Evolutionary conservation across 345 rosid species (phyloP).

Genomic region (Syzygium jambos): DNA sequence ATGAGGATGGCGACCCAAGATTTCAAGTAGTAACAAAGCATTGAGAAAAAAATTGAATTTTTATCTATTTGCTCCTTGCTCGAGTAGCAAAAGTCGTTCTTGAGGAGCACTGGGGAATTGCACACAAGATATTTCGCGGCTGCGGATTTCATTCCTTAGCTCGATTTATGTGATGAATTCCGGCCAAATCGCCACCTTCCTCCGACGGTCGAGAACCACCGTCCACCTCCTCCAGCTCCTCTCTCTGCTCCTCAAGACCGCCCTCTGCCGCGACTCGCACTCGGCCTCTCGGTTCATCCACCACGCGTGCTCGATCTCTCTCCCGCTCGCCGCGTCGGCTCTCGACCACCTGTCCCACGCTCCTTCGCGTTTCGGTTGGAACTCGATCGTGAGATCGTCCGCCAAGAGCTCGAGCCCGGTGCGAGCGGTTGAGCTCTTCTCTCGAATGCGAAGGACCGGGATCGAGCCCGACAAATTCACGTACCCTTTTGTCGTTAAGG

Average conservation of each 20-base stretch:
- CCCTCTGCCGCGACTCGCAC: not conserved
- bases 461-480: constrained; percentile 12
- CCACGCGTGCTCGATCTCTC: constrained; percentile 7
- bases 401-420: constrained; percentile 5
- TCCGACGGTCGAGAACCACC: constrained; percentile 9
- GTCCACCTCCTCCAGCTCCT: constrained; percentile 15
- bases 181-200: constrained; percentile 14
- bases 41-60: too few relatives aligned
- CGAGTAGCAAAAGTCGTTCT: too few relatives aligned
- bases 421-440: constrained; percentile 11
- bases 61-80: too few relatives aligned
- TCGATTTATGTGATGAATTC: not conserved
- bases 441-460: constrained; percentile 9
- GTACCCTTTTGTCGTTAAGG: constrained; percentile 19
- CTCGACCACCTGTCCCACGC: constrained; percentile 6
- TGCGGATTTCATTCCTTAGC: not conserved
- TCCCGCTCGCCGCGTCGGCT: constrained; percentile 7
- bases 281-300: constrained; percentile 11
- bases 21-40: too few relatives aligned
- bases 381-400: constrained; percentile 10
- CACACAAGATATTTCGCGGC: not conserved
- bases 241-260: constrained; percentile 14
- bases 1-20: too few relatives aligned
- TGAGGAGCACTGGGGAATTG: too few relatives aligned
- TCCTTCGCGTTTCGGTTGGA: constrained; percentile 18